These are phyloP conservation scores for Chrysoporthe deuterocubensis DNA, from an alignment of 2,329 filamentous ascomycete species.

Conservation along the genomic window DNA sequence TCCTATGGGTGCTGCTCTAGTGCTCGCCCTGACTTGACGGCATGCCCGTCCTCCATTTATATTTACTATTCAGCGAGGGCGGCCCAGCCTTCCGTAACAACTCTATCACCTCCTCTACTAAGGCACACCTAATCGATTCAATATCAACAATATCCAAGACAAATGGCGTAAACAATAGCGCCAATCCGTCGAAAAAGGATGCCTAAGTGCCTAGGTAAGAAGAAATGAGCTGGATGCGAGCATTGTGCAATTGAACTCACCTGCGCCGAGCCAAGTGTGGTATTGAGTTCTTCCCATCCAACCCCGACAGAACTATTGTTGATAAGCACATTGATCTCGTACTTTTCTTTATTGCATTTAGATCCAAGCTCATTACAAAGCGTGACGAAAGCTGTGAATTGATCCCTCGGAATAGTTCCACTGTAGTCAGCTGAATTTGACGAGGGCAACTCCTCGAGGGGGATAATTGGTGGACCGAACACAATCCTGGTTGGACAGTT, in stretches of 20 bases:
- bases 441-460: neutral
- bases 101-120: no score
- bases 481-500: neutral
- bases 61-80: no score
- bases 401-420: neutral
- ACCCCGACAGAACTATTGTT: neutral
- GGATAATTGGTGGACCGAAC: neutral
- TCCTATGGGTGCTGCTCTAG: no score
- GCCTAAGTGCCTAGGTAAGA: no score
- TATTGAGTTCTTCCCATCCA: neutral
- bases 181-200: no score
- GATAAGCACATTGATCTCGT: neutral
- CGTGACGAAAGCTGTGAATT: neutral
- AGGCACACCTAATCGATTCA: no score
- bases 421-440: neutral
- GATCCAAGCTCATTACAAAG: neutral
- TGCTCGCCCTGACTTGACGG: no score
- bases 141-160: no score
- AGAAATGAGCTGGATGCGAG: no score
- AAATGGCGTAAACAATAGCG: no score
- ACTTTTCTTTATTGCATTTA: neutral
- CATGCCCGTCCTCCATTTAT: no score
- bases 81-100: no score
- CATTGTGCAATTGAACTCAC: neutral
- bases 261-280: neutral